phyloP scores from a whole-genome alignment of 2,329 filamentous ascomycete genomes.

The Aureobasidium sp. region DNA sequence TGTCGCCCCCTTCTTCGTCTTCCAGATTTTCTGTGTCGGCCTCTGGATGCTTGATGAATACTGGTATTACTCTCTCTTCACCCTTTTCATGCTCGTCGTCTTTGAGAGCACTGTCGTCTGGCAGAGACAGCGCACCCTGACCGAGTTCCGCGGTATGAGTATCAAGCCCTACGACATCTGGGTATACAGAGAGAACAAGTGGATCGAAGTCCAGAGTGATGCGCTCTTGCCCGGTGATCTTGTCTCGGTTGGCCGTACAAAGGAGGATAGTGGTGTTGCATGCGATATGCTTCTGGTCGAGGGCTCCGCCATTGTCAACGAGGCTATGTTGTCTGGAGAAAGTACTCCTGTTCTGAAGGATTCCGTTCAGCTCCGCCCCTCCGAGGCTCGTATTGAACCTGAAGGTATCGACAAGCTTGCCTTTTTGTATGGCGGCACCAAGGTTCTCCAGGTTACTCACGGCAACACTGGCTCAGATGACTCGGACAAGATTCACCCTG shows the following conservation, averaged over 20 bases:
- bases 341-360: slow-evolving; percentile 96
- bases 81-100: slow-evolving; percentile 92
- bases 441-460: slow-evolving; percentile 91
- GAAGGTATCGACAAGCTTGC: slow-evolving; percentile 95
- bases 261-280: slow-evolving; percentile 92
- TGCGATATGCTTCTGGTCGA: slow-evolving; percentile 96
- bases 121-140: slow-evolving; percentile 93
- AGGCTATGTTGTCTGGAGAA: slow-evolving; percentile 98
- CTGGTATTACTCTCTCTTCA: slow-evolving; percentile 99
- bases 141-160: slow-evolving; percentile 97
- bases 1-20: slow-evolving; percentile 97
- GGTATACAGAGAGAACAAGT: slow-evolving; percentile 79
- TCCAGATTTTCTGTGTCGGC: slow-evolving; percentile 97
- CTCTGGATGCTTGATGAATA: slow-evolving; percentile 99
- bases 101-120: slow-evolving; percentile 99
- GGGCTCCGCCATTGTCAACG: slow-evolving; percentile 94
- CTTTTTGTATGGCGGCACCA: slow-evolving; percentile 94
- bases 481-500: slow-evolving; percentile 48
- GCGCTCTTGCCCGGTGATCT: slow-evolving; percentile 88
- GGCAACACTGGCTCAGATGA: slow-evolving; percentile 66
- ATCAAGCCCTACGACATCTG: slow-evolving; percentile 97
- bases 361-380: slow-evolving; percentile 81
- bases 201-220: slow-evolving; percentile 83
- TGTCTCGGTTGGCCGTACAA: slow-evolving; percentile 84
- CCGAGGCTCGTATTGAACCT: slow-evolving; percentile 69